Percentiles rank a stretch among this genome's conserved stretches.
These are phyloP conservation scores for sorghum (Sorghum bicolor) DNA, from an alignment of 176 grass and related monocot genomes.

Conservation along the genomic window Sorghum_bicolor_NCBIv3 NC_012873.2:61121001-61121500, in stretches of 20 bases:
- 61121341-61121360: slow-evolving; percentile 35
- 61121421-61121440: slow-evolving; percentile 25
- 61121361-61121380: slow-evolving; percentile 53
- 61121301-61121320: neutral
- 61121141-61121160: slow-evolving; percentile 35
- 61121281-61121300: neutral
- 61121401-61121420: slow-evolving; percentile 38
- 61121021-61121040: slow-evolving; percentile 9
- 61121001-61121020: neutral
- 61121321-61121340: neutral
- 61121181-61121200: slow-evolving; percentile 18
- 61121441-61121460: neutral
- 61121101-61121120: neutral
- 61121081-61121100: neutral
- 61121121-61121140: slow-evolving; percentile 29
- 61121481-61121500: slow-evolving; percentile 31
- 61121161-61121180: slow-evolving; percentile 25
- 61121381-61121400: slow-evolving; percentile 67
- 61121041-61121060: neutral
- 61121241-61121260: slow-evolving; percentile 17
- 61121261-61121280: neutral
- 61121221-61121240: neutral
- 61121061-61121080: neutral
- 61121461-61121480: neutral
- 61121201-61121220: neutral